Percentiles rank a stretch among this genome's conserved stretches.
Conservation (phyloP, 2,329 filamentous ascomycete genomes). For the Penicillium sp. region DNA sequence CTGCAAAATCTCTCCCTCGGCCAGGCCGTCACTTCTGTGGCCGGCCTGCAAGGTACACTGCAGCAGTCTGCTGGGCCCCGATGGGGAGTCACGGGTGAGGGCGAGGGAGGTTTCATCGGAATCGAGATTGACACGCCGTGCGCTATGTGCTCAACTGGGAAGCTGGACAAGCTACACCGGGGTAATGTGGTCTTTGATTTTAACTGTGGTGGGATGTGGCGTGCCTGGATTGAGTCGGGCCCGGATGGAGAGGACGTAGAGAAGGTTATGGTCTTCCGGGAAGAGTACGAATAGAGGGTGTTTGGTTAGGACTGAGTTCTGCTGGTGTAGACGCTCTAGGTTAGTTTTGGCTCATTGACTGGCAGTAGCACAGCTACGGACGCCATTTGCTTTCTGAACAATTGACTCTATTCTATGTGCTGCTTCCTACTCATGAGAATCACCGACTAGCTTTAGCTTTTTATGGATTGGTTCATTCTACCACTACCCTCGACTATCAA, state of each 20-base stretch:
- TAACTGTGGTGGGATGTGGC: constrained; percentile 87
- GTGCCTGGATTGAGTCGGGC: constrained; percentile 65
- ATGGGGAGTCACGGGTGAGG: constrained; percentile 75
- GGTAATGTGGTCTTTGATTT: constrained; percentile 71
- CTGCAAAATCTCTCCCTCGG: constrained; percentile 57
- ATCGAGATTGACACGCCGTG: constrained; percentile 61
- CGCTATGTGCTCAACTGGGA: constrained; percentile 46
- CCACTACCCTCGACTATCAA: not conserved
- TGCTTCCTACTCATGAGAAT: not conserved
- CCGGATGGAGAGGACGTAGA: constrained; percentile 38
- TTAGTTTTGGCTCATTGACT: too few relatives aligned
- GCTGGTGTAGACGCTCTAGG: too few relatives aligned
- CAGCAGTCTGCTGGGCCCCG: constrained; percentile 73
- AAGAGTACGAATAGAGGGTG: constrained; percentile 37
- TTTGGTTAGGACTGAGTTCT: too few relatives aligned
- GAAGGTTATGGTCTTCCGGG: constrained; percentile 50
- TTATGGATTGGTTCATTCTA: not conserved
- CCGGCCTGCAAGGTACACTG: constrained; percentile 73
- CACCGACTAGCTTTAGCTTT: not conserved
- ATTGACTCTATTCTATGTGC: not conserved
- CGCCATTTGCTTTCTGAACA: not conserved
- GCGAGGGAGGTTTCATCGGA: constrained; percentile 83
- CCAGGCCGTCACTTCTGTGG: constrained; percentile 65
- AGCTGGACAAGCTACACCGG: constrained; percentile 21
- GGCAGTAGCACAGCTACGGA: not conserved